Conservation (phyloP, 345 rosid genomes). For the Melaleuca alternifolia region DNA sequence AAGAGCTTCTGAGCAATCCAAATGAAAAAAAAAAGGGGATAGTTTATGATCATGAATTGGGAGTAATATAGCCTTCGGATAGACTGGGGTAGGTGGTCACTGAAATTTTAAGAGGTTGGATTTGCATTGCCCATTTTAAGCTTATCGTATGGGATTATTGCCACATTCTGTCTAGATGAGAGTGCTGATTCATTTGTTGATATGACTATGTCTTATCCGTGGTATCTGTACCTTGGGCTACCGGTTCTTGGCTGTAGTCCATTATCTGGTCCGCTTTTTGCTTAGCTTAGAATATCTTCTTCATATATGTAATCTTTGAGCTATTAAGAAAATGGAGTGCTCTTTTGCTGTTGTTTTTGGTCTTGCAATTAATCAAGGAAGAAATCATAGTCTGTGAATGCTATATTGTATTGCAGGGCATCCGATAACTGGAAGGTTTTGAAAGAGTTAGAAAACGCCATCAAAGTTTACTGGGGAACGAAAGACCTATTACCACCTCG, state of each 20-base stretch:
- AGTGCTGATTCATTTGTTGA: neutral
- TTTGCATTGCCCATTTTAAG: neutral
- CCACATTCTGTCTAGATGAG: neutral
- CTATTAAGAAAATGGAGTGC: neutral
- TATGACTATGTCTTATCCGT: neutral
- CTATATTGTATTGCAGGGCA: slow-evolving; percentile 32
- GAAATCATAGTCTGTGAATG: neutral
- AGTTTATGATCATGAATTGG: neutral
- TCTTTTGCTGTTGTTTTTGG: neutral
- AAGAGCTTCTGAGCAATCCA: neutral
- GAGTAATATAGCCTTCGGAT: neutral
- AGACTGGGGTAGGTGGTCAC: neutral
- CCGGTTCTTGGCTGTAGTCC: neutral
- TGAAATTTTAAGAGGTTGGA: neutral
- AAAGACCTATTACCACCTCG: slow-evolving; percentile 90
- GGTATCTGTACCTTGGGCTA: neutral
- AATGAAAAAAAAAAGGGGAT: neutral
- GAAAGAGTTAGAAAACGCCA: slow-evolving; percentile 83
- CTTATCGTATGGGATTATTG: neutral
- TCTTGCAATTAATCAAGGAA: neutral
- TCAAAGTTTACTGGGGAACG: slow-evolving; percentile 64
- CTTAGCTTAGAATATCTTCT: neutral
- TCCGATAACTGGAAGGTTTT: slow-evolving; percentile 75
- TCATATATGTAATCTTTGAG: neutral
- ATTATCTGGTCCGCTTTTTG: neutral